Percentiles rank a stretch among this genome's conserved stretches.
phyloP scores from a whole-genome alignment of 345 rosid genomes.

The Sonneratia alba region DNA sequence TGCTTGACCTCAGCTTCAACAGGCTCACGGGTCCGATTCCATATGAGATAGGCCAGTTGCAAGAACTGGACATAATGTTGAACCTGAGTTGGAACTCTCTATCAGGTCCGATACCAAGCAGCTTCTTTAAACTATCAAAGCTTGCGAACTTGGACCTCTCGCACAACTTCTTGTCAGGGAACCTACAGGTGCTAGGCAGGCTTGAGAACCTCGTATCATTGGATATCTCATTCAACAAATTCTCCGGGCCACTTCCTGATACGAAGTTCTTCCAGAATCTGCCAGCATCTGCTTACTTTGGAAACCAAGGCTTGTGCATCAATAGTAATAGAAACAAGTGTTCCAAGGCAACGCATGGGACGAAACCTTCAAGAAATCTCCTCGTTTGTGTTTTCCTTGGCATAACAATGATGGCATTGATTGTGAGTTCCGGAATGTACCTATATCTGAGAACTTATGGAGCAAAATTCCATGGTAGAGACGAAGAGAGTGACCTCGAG shows the following conservation, averaged over 20 bases:
- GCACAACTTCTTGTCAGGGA: constrained; percentile 43
- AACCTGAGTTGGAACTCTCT: constrained; percentile 58
- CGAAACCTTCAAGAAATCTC: constrained; percentile 22
- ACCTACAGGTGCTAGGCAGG: constrained; percentile 24
- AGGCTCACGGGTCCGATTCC: constrained; percentile 44
- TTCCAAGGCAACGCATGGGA: constrained; percentile 6
- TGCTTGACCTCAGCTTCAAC: constrained; percentile 55
- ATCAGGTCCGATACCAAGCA: constrained; percentile 45
- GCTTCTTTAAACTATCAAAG: constrained; percentile 45
- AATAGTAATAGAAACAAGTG: constrained; percentile 26
- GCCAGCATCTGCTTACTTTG: constrained; percentile 31
- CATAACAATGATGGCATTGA: constrained; percentile 21
- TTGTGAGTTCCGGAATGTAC: constrained; percentile 25
- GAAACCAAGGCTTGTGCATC: constrained; percentile 45
- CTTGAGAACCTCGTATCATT: constrained; percentile 60
- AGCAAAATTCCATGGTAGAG: constrained; percentile 11
- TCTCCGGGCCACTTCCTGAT: constrained; percentile 52
- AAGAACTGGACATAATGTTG: constrained; percentile 50
- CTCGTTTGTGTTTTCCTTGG: constrained; percentile 33
- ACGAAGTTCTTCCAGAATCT: constrained; percentile 49
- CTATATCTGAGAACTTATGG: constrained; percentile 28
- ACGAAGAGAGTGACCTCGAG: constrained; percentile 28
- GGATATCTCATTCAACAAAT: constrained; percentile 48
- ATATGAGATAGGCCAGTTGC: constrained; percentile 39
- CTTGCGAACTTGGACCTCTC: constrained; percentile 59